phyloP scores from a whole-genome alignment of 352 stramenopile species.

The Globisporangium acanthophoron region DNA sequence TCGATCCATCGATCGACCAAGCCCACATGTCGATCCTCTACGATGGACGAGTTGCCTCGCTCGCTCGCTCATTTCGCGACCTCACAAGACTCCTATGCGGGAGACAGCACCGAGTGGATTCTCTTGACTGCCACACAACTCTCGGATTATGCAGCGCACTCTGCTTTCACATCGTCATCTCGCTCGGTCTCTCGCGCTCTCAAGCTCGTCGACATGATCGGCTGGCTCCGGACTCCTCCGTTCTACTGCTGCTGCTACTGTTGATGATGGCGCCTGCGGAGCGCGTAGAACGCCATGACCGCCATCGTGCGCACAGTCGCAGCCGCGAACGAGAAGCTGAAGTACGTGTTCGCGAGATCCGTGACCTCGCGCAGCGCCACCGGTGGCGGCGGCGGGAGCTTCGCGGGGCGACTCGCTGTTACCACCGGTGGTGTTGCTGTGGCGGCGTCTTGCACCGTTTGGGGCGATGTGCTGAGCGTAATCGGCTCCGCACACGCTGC shows the following conservation, averaged over 20 bases:
- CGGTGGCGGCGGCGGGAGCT: neutral
- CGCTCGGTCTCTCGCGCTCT: no score
- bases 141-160: neutral
- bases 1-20: no score
- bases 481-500: neutral
- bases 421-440: neutral
- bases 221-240: neutral
- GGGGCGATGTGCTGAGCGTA: neutral
- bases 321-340: slow-evolving; percentile 13
- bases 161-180: neutral
- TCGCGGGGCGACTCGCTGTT: neutral
- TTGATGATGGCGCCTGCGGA: slow-evolving; percentile 32
- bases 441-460: no score
- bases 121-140: no score
- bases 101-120: no score
- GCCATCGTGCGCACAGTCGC: slow-evolving; percentile 14
- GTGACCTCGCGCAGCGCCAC: slow-evolving; percentile 3
- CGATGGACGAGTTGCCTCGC: no score
- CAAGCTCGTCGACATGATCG: no score
- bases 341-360: slow-evolving; percentile 11
- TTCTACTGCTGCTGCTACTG: slow-evolving; percentile 39
- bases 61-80: no score
- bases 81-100: no score
- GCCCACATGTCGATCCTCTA: no score
- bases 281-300: slow-evolving; percentile 13